These are phyloP conservation scores for Aspergillus mulundensis DNA, from an alignment of 495 filamentous ascomycete genomes.

Conservation along the genomic window DNA sequence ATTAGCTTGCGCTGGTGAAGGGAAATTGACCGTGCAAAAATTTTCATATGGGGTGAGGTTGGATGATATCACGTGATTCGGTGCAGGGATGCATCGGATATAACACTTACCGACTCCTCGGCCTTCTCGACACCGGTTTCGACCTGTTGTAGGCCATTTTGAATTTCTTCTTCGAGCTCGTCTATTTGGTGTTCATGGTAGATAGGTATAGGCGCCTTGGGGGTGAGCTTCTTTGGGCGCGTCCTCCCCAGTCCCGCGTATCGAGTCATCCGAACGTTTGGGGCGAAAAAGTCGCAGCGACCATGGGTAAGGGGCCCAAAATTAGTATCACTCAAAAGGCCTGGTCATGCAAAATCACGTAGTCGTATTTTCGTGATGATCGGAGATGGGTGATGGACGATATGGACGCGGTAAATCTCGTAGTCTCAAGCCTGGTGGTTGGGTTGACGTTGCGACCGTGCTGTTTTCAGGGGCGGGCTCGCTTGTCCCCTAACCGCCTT, in stretches of 20 bases:
- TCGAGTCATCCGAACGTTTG: slow-evolving; percentile 67
- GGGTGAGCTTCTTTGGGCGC: slow-evolving; percentile 86
- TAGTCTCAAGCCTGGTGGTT: slow-evolving; percentile 43
- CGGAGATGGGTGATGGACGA: slow-evolving; percentile 43
- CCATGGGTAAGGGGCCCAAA: slow-evolving; percentile 43
- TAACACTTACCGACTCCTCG: slow-evolving; percentile 87
- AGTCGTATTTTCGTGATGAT: slow-evolving; percentile 54
- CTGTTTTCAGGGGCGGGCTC: slow-evolving; percentile 40
- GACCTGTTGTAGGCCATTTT: slow-evolving; percentile 68
- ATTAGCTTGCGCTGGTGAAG: slow-evolving; percentile 23
- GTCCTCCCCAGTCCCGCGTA: slow-evolving; percentile 51
- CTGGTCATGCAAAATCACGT: slow-evolving; percentile 52
- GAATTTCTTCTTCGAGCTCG: slow-evolving; percentile 61
- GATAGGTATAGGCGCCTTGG: slow-evolving; percentile 79
- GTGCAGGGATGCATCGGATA: slow-evolving; percentile 36
- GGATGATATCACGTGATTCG: slow-evolving; percentile 53
- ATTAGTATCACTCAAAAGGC: slow-evolving; percentile 41
- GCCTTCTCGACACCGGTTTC: slow-evolving; percentile 95
- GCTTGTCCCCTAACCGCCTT: slow-evolving; percentile 36
- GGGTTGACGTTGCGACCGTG: slow-evolving; percentile 57
- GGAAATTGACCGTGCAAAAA: slow-evolving; percentile 22
- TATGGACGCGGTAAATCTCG: slow-evolving; percentile 55
- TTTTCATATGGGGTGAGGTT: slow-evolving; percentile 26
- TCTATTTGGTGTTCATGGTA: slow-evolving; percentile 89
- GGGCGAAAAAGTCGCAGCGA: slow-evolving; percentile 43